Base-by-base conservation (phyloP, 805 yeast genomes). In the Ogataea nakhonphanomensis region DNA sequence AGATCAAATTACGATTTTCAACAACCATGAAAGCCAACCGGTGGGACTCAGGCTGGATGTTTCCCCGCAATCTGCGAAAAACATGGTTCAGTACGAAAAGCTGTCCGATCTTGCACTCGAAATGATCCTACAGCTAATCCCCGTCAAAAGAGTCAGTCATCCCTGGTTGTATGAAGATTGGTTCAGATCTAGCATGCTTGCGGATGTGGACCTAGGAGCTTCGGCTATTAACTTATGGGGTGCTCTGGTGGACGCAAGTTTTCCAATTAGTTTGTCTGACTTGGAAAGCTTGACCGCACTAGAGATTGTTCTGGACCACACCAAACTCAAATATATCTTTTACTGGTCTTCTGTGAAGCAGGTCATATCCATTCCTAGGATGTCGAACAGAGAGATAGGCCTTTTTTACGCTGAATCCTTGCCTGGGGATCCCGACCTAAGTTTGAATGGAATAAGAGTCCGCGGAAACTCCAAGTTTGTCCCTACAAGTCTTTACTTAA, bases 31-130 rank as follows among this genome's bases (percentile, higher is more conserved):
- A 8, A 40, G 38, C 28, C 36, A 46, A 10, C 39, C 30, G 7
- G 41, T 47, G 6, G 62, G 61, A 4, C 36, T 57, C 13, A 20
- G 36, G 9, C 38, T 59, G 8, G 51, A 58, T 27, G 51, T 57
- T 26, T 62, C 64, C 1, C 65, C 65, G 1, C 65, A 59, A 30
- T 33, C 39, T 2, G 64, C 49, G 1, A 41, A 38, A 7, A 46
- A 44, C n/a, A 48, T 55, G 31, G 29, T 33, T 10, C 52, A 54
- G 25, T 60, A 61, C 41, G 26, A 44, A n/a, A 12, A 35, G 8
- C 17, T 42, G 11, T 50, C 62, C 2, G 38, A 44, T 6, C 11
- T 35, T 9, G 31, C 44, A n/a, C 44, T 48, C 9, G 41, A 45
- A 5, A 17, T 33, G 20, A 8, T 51, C 4, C 28, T 41, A 26